Conservation (phyloP, 2,329 filamentous ascomycete genomes). For the Phoma sp. region DNA sequence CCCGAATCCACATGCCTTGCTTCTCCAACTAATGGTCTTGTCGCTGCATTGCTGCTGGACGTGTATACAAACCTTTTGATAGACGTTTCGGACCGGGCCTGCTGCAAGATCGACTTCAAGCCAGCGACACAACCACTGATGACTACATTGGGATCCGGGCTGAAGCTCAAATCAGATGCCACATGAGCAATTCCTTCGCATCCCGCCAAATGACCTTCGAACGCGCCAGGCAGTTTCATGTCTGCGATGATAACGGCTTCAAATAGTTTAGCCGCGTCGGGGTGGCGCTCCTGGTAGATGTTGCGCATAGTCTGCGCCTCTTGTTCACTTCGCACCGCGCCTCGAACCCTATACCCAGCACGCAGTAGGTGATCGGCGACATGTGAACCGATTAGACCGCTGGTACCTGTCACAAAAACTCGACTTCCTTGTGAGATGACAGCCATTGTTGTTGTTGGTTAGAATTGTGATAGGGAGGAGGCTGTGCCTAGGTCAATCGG, state of each 20-base stretch:
- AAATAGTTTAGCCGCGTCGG: background rate
- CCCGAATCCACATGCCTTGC: background rate
- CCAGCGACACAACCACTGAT: slow-evolving; percentile 5
- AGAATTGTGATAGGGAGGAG: no score
- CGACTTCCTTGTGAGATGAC: slow-evolving; percentile 24
- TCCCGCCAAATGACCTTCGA: background rate
- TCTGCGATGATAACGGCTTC: background rate
- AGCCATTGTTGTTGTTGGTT: background rate
- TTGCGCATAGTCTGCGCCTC: slow-evolving; percentile 1
- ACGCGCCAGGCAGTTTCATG: slow-evolving; percentile 1
- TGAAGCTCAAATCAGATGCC: slow-evolving; percentile 4
- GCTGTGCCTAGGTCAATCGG: no score
- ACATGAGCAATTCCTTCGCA: slow-evolving; percentile 3
- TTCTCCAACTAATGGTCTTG: slow-evolving; percentile 1
- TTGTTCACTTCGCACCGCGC: slow-evolving; percentile 32
- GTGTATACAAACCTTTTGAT: slow-evolving; percentile 10
- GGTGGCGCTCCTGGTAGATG: background rate
- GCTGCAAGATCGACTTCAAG: background rate
- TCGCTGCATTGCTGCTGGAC: slow-evolving; percentile 11
- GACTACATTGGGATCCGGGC: slow-evolving; percentile 3
- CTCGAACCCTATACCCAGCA: slow-evolving; percentile 40
- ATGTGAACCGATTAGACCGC: slow-evolving; percentile 41
- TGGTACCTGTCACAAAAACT: slow-evolving; percentile 42
- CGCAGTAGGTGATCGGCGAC: slow-evolving; percentile 40
- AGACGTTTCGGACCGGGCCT: background rate